Evolutionary conservation across 108 stramenopile species (phyloP).

Genomic region (Halocafeteria seosinensis): DNA sequence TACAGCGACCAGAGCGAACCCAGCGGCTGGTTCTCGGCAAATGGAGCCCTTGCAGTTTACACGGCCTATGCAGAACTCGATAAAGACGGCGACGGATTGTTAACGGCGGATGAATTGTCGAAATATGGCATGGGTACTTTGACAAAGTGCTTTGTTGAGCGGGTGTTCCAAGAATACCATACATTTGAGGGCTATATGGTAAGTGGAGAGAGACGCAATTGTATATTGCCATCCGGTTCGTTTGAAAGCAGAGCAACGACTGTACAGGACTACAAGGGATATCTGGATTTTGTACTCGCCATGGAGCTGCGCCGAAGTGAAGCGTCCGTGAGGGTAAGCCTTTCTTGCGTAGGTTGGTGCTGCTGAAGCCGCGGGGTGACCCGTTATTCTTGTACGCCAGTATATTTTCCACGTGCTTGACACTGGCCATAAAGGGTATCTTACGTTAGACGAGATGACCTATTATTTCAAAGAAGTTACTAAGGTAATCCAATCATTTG

Average conservation of each 20-base stretch:
- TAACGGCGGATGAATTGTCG: conserved; percentile 24
- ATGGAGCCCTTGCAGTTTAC: conserved; percentile 28
- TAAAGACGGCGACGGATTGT: conserved; percentile 32
- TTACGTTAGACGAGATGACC: conserved; percentile 18
- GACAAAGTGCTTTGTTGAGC: conserved; percentile 24
- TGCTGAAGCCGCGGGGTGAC: conserved; percentile 20
- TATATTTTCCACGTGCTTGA: conserved; percentile 32
- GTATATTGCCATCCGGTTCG: too few relatives aligned
- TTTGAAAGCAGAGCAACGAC: background rate
- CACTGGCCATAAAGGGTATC: conserved; percentile 4
- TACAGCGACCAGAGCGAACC: too few relatives aligned
- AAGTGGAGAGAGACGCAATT: too few relatives aligned
- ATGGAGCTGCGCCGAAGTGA: too few relatives aligned
- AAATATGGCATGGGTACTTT: conserved; percentile 8
- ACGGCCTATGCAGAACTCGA: conserved; percentile 35
- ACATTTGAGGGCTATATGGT: conserved; percentile 13
- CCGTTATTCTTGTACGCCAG: conserved; percentile 7
- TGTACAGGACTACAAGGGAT: conserved; percentile 44
- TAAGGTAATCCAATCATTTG: conserved; percentile 11
- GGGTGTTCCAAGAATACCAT: conserved; percentile 26
- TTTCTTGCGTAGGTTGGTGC: too few relatives aligned
- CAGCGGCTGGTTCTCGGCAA: conserved; percentile 29
- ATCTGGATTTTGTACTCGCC: conserved; percentile 40
- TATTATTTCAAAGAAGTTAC: conserved; percentile 24
- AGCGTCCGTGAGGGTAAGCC: too few relatives aligned